Conservation (phyloP, 352 stramenopile genomes). For the Plasmopara viticola region DNA sequence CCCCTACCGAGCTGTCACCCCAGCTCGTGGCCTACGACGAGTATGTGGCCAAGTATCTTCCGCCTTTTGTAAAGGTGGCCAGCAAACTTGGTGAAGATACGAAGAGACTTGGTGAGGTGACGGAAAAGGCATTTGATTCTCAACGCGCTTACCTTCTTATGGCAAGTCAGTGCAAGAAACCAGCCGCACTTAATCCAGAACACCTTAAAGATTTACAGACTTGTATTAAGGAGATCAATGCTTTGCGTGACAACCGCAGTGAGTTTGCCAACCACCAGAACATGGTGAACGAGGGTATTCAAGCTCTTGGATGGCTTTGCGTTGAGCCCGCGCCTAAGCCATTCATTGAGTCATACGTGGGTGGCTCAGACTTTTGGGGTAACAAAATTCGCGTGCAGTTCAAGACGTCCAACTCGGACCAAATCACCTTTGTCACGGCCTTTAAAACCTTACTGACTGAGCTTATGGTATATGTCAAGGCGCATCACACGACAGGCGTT, state of each 20-base stretch:
- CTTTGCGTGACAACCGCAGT: slow-evolving; percentile 74
- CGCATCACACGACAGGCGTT: slow-evolving; percentile 92
- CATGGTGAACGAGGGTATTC: slow-evolving; percentile 84
- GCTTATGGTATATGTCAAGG: slow-evolving; percentile 93
- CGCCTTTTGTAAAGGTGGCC: slow-evolving; percentile 72
- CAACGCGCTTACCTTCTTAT: slow-evolving; percentile 91
- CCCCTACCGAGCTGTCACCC: slow-evolving; percentile 41
- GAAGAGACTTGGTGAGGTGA: slow-evolving; percentile 71
- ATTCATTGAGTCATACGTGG: slow-evolving; percentile 95
- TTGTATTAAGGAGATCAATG: slow-evolving; percentile 76
- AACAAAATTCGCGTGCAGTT: slow-evolving; percentile 97
- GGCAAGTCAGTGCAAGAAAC: slow-evolving; percentile 92
- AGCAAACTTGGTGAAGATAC: slow-evolving; percentile 82
- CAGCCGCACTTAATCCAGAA: slow-evolving; percentile 56
- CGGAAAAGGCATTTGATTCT: slow-evolving; percentile 82
- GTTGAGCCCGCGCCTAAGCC: slow-evolving; percentile 84
- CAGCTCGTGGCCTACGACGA: slow-evolving; percentile 89
- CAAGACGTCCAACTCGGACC: slow-evolving; percentile 88
- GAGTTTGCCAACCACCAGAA: slow-evolving; percentile 83
- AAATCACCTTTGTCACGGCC: slow-evolving; percentile 91
- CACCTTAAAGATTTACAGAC: slow-evolving; percentile 67
- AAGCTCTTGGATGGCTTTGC: slow-evolving; percentile 76
- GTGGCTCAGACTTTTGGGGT: slow-evolving; percentile 93
- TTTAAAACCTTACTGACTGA: slow-evolving; percentile 90
- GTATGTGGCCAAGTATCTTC: slow-evolving; percentile 74